Conservation (phyloP, 441 rosid genomes). For the Theobroma grandiflorum region DNA sequence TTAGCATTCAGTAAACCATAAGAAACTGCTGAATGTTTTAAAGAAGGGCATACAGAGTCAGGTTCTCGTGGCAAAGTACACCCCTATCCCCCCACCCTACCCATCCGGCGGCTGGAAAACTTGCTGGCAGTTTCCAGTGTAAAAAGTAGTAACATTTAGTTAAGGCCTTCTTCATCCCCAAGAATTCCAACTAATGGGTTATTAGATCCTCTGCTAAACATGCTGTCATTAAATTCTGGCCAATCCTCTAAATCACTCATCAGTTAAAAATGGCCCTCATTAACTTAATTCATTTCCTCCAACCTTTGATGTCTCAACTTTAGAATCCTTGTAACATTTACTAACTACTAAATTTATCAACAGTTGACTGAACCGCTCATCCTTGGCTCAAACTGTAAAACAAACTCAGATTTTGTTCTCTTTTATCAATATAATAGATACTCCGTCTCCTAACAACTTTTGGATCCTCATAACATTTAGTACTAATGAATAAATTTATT, state of each 20-base stretch:
- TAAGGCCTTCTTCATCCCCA: not conserved
- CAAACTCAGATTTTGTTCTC: not conserved
- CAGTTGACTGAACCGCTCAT: not conserved
- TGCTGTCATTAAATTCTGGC: not conserved
- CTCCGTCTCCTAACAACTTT: not conserved
- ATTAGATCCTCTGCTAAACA: not conserved
- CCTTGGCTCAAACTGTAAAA: not conserved
- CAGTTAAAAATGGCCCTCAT: not conserved
- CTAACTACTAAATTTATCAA: not conserved
- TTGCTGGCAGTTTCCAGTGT: not conserved
- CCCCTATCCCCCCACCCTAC: no score
- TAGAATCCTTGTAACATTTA: not conserved
- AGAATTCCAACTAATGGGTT: conserved; percentile 7
- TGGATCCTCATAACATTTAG: not conserved
- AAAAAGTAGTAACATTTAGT: not conserved
- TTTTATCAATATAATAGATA: not conserved
- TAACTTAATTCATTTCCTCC: not conserved
- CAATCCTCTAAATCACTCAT: not conserved
- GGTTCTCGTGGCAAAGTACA: not conserved
- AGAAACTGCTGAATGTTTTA: not conserved
- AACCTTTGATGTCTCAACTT: not conserved
- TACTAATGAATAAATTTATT: conserved; percentile 5
- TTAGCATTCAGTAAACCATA: not conserved
- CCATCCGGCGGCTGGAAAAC: not conserved
- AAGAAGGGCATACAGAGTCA: not conserved